Percentiles rank a stretch among this genome's conserved stretches.
Conservation (phyloP, 176 grass and related monocot species). For the Aegilops umbellulata region DNA sequence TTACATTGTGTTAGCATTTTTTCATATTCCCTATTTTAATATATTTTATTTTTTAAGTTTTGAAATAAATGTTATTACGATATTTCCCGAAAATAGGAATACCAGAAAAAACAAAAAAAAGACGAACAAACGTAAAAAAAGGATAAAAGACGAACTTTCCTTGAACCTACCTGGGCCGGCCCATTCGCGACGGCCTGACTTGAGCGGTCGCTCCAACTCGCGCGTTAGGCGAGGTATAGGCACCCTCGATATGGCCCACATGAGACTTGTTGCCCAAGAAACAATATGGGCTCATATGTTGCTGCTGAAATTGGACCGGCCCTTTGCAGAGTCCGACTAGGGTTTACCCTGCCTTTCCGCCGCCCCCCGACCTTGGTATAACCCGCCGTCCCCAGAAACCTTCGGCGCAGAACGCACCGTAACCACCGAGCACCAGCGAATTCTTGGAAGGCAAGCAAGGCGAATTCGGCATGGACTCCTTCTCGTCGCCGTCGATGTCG, state of each 20-base stretch:
- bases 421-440: not conserved
- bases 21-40: too few relatives aligned
- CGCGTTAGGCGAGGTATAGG: too few relatives aligned
- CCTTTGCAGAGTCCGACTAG: conserved; percentile 8
- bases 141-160: too few relatives aligned
- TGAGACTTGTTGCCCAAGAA: not conserved
- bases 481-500: conserved; percentile 68
- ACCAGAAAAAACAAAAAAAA: too few relatives aligned
- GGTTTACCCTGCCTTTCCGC: conserved; percentile 16
- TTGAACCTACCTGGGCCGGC: too few relatives aligned
- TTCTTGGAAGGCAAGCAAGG: conserved; percentile 37
- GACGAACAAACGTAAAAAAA: too few relatives aligned
- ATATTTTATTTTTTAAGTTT: too few relatives aligned
- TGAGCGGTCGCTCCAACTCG: too few relatives aligned
- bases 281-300: not conserved
- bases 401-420: not conserved
- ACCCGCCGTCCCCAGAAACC: conserved; percentile 1
- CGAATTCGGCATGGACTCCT: conserved; percentile 56
- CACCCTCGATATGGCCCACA: not conserved
- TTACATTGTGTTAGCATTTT: too few relatives aligned
- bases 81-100: too few relatives aligned
- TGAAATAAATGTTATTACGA: too few relatives aligned
- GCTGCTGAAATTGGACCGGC: not conserved
- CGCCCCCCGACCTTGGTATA: conserved; percentile 1
- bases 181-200: too few relatives aligned